Base-by-base conservation (phyloP, 202 grass and related monocot genomes). In the Dendrocalamus latiflorus region DNA sequence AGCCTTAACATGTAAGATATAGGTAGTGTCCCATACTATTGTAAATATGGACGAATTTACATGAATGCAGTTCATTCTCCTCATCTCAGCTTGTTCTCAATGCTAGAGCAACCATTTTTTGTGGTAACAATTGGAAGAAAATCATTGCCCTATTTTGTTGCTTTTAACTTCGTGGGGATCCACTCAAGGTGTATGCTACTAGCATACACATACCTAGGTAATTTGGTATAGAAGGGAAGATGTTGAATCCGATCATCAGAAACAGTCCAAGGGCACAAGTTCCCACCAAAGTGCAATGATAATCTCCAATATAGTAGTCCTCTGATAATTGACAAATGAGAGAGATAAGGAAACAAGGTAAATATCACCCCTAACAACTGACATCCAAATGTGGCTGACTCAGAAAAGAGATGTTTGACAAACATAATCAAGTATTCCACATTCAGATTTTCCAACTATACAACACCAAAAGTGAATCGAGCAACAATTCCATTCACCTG, bases 391-490 rank as follows among this genome's bases (percentile, higher is more conserved):
- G 45, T 65, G 13, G 12, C 13, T 48, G 39, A 25, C 25, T 47
- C 69, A 58, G 25, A 86, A 86, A 66, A 74, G 36, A 30, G 18
- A 74, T 20, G 18, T 64, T 54, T 80, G 16, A 80, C 39, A 86
- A 65, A 21, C 58, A 72, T 72, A 59, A 82, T 77, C 65, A 72
- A 18, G 37, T 12, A 25, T 77, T 61, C 34, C 9, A 43, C 53
- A 41, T 81, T 68, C 68, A 73, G n/a, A 49, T 49, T 47, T 64
- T 56, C 24, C 45, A 72, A 47, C 21, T 56, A 37, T 65, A 47
- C 12, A 26, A 56, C 38, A 9, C 26, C 66, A 72, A 88, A 86
- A 48, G 42, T 59, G 44, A 89, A 82, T 20, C 15, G 39, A 60
- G 72, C 22, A 60, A 78, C 42, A 36, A 51, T 34, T 43, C 22